phyloP scores from a whole-genome alignment of 768 basidiomycete genomes.

The Naematelia encephala region DNA sequence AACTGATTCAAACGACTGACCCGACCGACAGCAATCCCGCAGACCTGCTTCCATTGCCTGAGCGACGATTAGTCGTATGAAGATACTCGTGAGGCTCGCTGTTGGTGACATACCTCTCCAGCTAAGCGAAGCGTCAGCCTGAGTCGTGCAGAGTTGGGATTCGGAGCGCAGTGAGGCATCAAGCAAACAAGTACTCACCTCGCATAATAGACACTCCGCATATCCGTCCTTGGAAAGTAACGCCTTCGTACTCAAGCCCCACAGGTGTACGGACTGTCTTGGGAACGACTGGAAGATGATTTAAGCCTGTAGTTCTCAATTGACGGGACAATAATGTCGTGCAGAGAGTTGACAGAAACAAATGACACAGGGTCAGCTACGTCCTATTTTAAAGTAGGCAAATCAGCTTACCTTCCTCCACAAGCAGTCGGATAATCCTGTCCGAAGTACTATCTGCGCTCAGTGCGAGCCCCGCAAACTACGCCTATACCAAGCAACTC shows the following conservation, averaged over 20 bases:
- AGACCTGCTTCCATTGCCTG: slow-evolving; percentile 98
- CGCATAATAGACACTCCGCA: slow-evolving; percentile 93
- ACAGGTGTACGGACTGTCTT: slow-evolving; percentile 54
- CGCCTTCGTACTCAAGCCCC: slow-evolving; percentile 82
- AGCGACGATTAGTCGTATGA: neutral
- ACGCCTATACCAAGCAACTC: slow-evolving; percentile 5
- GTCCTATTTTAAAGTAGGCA: too few relatives aligned
- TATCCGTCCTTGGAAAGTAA: slow-evolving; percentile 93
- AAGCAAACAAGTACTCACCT: slow-evolving; percentile 68
- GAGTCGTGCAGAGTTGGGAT: neutral
- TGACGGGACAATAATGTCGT: too few relatives aligned
- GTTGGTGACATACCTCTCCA: slow-evolving; percentile 39
- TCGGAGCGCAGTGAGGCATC: neutral
- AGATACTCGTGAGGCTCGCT: neutral
- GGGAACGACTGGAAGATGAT: slow-evolving; percentile 74
- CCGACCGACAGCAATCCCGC: slow-evolving; percentile 80
- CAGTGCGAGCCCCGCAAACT: neutral
- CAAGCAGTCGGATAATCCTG: slow-evolving; percentile 70
- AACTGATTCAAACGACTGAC: slow-evolving; percentile 56
- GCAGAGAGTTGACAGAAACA: too few relatives aligned
- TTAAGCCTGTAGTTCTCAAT: slow-evolving; percentile 75
- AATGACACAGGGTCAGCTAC: neutral
- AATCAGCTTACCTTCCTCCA: slow-evolving; percentile 54
- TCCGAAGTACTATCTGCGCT: slow-evolving; percentile 43
- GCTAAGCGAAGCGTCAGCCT: slow-evolving; percentile 20